These are phyloP conservation scores for Septoria linicola DNA, from an alignment of 2,329 filamentous ascomycete species.

Conservation along the genomic window DNA sequence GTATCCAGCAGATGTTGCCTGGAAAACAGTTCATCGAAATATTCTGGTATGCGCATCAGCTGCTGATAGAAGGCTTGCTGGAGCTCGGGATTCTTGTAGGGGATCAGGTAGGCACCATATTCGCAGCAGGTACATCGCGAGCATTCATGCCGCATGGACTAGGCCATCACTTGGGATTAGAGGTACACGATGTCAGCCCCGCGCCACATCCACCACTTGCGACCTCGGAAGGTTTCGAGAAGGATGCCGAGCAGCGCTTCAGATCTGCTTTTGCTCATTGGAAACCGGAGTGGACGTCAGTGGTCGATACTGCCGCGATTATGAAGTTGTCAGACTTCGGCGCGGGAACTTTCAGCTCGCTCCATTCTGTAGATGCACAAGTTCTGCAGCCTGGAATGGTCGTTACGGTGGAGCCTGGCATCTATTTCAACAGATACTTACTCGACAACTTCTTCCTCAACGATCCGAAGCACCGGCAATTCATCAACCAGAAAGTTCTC, in stretches of 20 bases:
- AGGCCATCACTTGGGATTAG: conserved; percentile 53
- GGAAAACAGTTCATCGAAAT: conserved; percentile 77
- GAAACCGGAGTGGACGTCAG: conserved; percentile 72
- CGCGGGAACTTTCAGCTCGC: not conserved
- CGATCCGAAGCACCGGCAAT: conserved; percentile 57
- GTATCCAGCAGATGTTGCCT: conserved; percentile 69
- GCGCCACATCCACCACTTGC: conserved; percentile 16
- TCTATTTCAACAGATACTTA: conserved; percentile 73
- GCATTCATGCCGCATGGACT: conserved; percentile 53
- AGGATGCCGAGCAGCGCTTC: not conserved
- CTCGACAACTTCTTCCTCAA: conserved; percentile 66
- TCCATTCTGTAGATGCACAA: conserved; percentile 16
- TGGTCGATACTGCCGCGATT: conserved; percentile 55
- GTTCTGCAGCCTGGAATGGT: conserved; percentile 64
- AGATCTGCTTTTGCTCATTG: conserved; percentile 1
- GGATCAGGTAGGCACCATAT: conserved; percentile 45
- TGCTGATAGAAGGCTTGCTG: conserved; percentile 77
- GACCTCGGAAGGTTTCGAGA: too few relatives aligned
- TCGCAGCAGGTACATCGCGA: conserved; percentile 43
- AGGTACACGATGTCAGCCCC: conserved; percentile 50
- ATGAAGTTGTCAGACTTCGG: conserved; percentile 5
- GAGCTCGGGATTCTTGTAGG: conserved; percentile 72
- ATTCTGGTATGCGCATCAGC: conserved; percentile 72
- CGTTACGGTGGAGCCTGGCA: conserved; percentile 90
- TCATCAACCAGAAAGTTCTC: conserved; percentile 64